Conservation (phyloP, 2,329 filamentous ascomycete species). For the Aspergillus eucalypticola region DNA sequence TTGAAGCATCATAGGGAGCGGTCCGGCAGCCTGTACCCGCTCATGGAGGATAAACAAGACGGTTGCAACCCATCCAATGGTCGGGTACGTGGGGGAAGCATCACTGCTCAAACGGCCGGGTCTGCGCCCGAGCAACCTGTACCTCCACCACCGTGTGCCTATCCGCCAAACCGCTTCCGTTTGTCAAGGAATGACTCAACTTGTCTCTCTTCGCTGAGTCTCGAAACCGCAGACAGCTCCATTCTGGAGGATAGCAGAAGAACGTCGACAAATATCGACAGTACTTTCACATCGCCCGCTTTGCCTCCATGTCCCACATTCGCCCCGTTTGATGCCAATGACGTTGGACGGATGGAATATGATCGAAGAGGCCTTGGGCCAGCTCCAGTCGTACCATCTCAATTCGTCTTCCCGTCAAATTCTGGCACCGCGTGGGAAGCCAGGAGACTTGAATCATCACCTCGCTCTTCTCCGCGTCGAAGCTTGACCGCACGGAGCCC, state of each 20-base stretch:
- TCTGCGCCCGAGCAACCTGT: slow-evolving; percentile 38
- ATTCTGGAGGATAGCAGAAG: slow-evolving; percentile 37
- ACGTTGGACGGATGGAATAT: slow-evolving; percentile 34
- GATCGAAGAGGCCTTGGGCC: slow-evolving; percentile 32
- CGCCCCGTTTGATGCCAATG: slow-evolving; percentile 40
- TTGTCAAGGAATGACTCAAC: slow-evolving; percentile 39
- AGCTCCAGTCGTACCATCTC: slow-evolving; percentile 25
- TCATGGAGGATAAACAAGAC: slow-evolving; percentile 26
- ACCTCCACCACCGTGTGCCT: slow-evolving; percentile 37
- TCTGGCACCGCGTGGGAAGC: slow-evolving; percentile 24
- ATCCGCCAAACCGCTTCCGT: slow-evolving; percentile 33
- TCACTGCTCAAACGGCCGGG: slow-evolving; percentile 37
- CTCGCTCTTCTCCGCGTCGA: slow-evolving; percentile 32
- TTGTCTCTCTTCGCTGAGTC: slow-evolving; percentile 38
- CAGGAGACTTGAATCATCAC: slow-evolving; percentile 23
- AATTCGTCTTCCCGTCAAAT: slow-evolving; percentile 30
- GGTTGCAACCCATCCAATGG: slow-evolving; percentile 25
- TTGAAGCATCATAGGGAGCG: slow-evolving; percentile 26
- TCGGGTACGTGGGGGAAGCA: slow-evolving; percentile 34
- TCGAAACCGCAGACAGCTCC: slow-evolving; percentile 42
- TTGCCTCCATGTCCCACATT: slow-evolving; percentile 38
- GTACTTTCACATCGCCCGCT: slow-evolving; percentile 32
- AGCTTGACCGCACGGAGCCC: slow-evolving; percentile 37
- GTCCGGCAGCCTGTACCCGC: slow-evolving; percentile 24
- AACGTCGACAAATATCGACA: slow-evolving; percentile 29